Evolutionary conservation across 2,329 filamentous ascomycete genomes (phyloP), one percentile per base, ranked within the genome.

Genomic region (Colletotrichum zoysiae): DNA sequence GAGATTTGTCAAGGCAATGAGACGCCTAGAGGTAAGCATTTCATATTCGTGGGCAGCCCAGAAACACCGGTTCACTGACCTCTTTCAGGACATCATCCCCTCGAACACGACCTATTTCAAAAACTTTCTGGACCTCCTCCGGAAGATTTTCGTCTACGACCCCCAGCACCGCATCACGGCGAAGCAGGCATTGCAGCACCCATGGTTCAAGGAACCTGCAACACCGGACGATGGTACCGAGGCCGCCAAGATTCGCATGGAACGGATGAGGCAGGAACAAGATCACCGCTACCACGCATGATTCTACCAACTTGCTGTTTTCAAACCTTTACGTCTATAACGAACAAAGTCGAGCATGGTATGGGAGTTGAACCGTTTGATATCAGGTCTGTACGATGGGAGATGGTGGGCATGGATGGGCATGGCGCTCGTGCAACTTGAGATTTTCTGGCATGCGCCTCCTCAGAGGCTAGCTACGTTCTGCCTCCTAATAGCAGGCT

Each of bases 1-100:
- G 73, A 84, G 89, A 76, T 93, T 92, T 76, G 91, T 93, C 16
- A 90, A 90, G 79, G 90, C 89, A n/a, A 93, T 93, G 91, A 92
- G 92, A 79, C 85, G 85, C 67, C 81, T 93, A 38, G 84, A 87
- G 72, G 90, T 92, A 82, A 74, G 88, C 82, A 7, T 42, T 30
- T n/a, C 18, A 16, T 11, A 18, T 16, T 14, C 12, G 38, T 30
- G 20, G 8, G 30, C 18, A 23, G 9, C 38, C 56, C 9, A 23
- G 44, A 20, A 23, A 57, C 8, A 12, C 50, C 42, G 44, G 12
- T 18, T 26, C 7, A 38, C 77, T 79, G 66, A 81, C 74, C 61
- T 30, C 3, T 16, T 64, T 14, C 53, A 92, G 90, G 89, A 92
- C 73, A 91, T 92, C 64, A 91, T 92, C 51, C 90, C 90, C 0